phyloP scores from a whole-genome alignment of 2,329 filamentous ascomycete species.

The Xylariaceae sp. region DNA sequence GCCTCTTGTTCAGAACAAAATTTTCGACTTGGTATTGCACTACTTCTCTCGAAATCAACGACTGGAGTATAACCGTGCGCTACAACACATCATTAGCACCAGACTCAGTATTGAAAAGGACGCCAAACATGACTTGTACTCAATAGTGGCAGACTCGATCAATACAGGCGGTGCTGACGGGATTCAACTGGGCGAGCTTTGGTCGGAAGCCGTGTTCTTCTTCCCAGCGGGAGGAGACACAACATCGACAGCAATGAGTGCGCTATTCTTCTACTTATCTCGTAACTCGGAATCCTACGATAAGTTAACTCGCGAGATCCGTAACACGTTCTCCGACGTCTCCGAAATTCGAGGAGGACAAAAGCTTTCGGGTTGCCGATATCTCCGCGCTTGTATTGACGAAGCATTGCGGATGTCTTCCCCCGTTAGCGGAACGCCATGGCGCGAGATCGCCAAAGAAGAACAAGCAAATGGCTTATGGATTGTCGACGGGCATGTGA shows the following conservation, averaged over 20 bases:
- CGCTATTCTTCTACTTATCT: constrained; percentile 5
- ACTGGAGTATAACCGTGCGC: neutral
- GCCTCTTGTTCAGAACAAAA: neutral
- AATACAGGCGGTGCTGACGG: neutral
- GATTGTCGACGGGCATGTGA: constrained; percentile 6
- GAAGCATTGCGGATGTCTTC: constrained; percentile 6
- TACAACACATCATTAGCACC: neutral
- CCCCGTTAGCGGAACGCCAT: constrained; percentile 1
- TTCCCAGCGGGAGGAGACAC: constrained; percentile 4
- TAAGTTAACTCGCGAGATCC: neutral
- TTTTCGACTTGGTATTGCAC: neutral
- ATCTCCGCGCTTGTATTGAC: constrained; percentile 7
- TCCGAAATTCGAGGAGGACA: neutral
- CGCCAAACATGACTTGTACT: constrained; percentile 3
- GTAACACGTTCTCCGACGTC: neutral
- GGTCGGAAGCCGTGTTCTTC: constrained; percentile 3
- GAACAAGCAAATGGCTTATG: neutral
- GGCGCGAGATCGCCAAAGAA: neutral
- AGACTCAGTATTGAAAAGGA: neutral
- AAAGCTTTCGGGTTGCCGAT: neutral
- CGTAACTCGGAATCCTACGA: constrained; percentile 1
- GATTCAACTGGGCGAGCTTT: constrained; percentile 1
- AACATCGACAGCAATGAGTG: constrained; percentile 3
- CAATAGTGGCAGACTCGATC: neutral
- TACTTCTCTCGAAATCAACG: neutral